Conservation (phyloP, 768 basidiomycete genomes). For the Amanita rubescens region DNA sequence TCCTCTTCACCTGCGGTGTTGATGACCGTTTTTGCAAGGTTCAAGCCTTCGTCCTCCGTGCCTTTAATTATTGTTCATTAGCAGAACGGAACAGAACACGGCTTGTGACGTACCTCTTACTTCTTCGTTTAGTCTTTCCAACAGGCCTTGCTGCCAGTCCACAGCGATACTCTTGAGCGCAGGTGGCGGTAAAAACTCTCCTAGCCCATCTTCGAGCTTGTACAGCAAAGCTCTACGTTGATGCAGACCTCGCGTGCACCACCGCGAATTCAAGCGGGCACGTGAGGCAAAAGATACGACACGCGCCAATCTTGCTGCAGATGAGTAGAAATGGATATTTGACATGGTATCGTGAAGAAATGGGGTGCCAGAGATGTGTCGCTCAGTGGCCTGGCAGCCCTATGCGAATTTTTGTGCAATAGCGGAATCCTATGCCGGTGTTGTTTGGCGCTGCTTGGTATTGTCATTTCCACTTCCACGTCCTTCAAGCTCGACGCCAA, state of each 20-base stretch:
- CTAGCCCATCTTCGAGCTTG: constrained; percentile 62
- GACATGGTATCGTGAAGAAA: background rate
- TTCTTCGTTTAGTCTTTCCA: constrained; percentile 70
- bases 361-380: constrained; percentile 4
- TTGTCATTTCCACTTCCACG: constrained; percentile 26
- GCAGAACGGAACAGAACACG: background rate
- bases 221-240: constrained; percentile 53
- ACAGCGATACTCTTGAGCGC: constrained; percentile 65
- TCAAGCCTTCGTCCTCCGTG: constrained; percentile 45
- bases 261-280: constrained; percentile 11
- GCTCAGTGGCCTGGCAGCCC: background rate
- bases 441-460: constrained; percentile 26
- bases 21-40: constrained; percentile 67
- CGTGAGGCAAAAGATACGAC: background rate
- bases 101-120: constrained; percentile 48
- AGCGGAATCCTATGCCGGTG: no score
- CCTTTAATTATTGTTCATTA: constrained; percentile 30
- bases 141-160: constrained; percentile 82
- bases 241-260: constrained; percentile 38
- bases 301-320: constrained; percentile 18
- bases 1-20: constrained; percentile 51
- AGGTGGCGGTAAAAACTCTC: constrained; percentile 68
- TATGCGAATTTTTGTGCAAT: constrained; percentile 11
- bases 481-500: constrained; percentile 15
- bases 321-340: constrained; percentile 1